Evolutionary conservation across 352 stramenopile genomes (phyloP).

Genomic region (Globisporangium cylindrosporum): DNA sequence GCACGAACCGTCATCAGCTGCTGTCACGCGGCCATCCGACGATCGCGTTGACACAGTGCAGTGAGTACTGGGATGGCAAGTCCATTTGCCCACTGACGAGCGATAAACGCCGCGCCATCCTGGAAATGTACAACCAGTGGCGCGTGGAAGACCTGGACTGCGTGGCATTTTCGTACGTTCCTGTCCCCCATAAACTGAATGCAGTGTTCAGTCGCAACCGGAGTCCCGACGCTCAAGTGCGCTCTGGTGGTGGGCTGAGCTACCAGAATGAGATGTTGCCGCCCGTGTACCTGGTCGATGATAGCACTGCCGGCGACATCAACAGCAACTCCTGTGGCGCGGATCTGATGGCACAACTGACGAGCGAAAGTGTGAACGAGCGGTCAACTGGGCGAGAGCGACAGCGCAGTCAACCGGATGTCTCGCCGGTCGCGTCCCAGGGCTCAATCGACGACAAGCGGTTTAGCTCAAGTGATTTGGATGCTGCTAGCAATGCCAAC

Average conservation of each 20-base stretch:
- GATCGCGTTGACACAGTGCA: constrained; percentile 70
- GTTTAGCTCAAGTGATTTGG: constrained; percentile 6
- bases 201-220: constrained; percentile 36
- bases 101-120: constrained; percentile 74
- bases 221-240: neutral
- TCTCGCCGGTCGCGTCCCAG: constrained; percentile 29
- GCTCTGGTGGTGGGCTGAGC: neutral
- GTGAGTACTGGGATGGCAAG: constrained; percentile 86
- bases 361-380: neutral
- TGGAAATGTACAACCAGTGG: constrained; percentile 90
- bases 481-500: neutral
- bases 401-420: constrained; percentile 5
- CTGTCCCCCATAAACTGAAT: constrained; percentile 72
- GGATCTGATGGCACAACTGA: neutral
- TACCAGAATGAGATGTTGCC: constrained; percentile 35
- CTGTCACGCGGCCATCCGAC: constrained; percentile 76
- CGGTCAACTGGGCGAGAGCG: constrained; percentile 1
- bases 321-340: neutral
- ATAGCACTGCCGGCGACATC: constrained; percentile 35
- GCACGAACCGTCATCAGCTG: constrained; percentile 75
- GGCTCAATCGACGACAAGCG: constrained; percentile 24
- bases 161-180: constrained; percentile 80
- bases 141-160: constrained; percentile 84
- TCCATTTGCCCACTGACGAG: constrained; percentile 81
- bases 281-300: constrained; percentile 81